Base-by-base conservation (phyloP, 2,329 filamentous ascomycete species). In the Penicillium occitanis region DNA sequence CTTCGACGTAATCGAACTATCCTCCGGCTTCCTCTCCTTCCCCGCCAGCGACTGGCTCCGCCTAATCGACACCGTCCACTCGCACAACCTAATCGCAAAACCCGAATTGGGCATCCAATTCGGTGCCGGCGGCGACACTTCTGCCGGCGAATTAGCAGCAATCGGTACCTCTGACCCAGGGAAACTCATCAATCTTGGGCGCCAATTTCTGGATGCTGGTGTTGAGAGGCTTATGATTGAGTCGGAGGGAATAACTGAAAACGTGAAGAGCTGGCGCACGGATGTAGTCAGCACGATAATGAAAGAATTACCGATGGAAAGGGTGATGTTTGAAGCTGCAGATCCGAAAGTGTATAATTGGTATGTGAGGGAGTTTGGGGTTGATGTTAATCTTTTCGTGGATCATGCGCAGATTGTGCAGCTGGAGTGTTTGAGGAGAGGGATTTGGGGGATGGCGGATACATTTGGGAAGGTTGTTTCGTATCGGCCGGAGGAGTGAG, bases 181-280 rank as follows among this genome's bases (percentile, higher is more conserved):
- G 14, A 83, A 83, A 67, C 71, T 86, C 35, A 77, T 85, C 22
- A 80, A 82, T 64, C 71, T 85, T 68, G 84, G 82, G 11, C 81
- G 76, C 66, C 76, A 77, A 50, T 86, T 86, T 68, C 77, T 86
- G 17, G 77, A 82, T 19, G 81, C 78, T 0, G 84, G 84, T 0
- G 83, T 87, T 2, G 84, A 86, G 72, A 76, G 83, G 8, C 77
- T 86, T 70, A 87, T 87, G 84, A 84, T 86, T 64, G 84, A 87
- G 71, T 85, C 83, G n/a, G 84, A 86, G 73, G 84, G 84, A 0
- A 86, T 87, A 68, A 86, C 84, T 0, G 84, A 86, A 75, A 86
- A 86, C 62, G 83, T 86, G 6, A 76, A 74, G 61, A 77, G 73
- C 8, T 86, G 85, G 85, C 76, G 83, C 65, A 86, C 83, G 2